Conservation (phyloP, 768 basidiomycete genomes). For the Tephrocybe sp. region DNA sequence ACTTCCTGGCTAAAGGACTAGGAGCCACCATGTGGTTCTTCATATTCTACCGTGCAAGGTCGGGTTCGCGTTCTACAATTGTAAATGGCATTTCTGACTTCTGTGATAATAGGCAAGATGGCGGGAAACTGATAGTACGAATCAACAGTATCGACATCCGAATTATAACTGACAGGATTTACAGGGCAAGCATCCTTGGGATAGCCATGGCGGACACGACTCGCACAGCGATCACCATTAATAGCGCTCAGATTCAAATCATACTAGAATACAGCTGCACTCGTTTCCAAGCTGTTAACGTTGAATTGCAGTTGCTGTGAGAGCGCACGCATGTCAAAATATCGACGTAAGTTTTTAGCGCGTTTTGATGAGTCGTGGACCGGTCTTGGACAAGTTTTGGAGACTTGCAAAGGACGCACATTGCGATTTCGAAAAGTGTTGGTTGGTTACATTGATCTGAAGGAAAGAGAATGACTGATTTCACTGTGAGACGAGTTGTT, state of each 20-base stretch:
- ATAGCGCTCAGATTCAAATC: constrained; percentile 16
- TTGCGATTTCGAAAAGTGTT: too few species aligned
- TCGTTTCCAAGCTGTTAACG: too few species aligned
- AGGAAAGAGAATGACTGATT: too few species aligned
- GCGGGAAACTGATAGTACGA: constrained; percentile 70
- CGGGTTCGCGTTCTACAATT: constrained; percentile 27
- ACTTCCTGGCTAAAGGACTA: constrained; percentile 78
- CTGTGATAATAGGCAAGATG: constrained; percentile 59
- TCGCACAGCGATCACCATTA: constrained; percentile 41
- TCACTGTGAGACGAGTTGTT: neutral
- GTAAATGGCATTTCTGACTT: constrained; percentile 1
- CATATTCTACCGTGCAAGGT: constrained; percentile 96
- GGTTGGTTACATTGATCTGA: too few species aligned
- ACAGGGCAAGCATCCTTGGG: constrained; percentile 55
- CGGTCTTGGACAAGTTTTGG: too few species aligned
- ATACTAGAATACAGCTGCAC: neutral
- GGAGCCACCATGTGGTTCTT: constrained; percentile 99
- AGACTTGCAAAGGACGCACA: too few species aligned
- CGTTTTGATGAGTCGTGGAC: too few species aligned
- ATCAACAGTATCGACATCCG: neutral
- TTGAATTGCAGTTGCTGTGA: too few species aligned
- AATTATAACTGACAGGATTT: constrained; percentile 4
- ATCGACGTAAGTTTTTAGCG: too few species aligned
- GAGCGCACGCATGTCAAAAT: too few species aligned
- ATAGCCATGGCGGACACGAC: constrained; percentile 31